A percentile compares a stretch with the other conserved stretches of the same genome.
These are phyloP conservation scores for Malus fusca DNA, from an alignment of 306 rosid species.

Conservation along the genomic window DNA sequence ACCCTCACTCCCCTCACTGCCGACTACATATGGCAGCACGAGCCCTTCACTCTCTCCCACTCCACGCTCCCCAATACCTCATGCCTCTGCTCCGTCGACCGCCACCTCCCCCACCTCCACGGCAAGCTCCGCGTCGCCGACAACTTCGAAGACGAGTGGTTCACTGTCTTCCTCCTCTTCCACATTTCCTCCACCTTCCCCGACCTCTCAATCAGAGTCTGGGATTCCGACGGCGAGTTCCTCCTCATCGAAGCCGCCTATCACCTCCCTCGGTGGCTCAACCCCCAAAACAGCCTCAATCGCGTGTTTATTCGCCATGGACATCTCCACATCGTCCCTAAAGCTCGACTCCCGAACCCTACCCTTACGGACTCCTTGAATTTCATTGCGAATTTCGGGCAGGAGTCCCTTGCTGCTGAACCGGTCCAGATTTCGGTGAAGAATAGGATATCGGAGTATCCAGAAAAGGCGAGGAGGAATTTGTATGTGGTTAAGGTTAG, in stretches of 20 bases:
- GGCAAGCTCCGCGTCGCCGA: slow-evolving; percentile 85
- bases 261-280: slow-evolving; percentile 94
- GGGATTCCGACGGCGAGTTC: slow-evolving; percentile 98
- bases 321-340: slow-evolving; percentile 54
- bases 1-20: slow-evolving; percentile 46
- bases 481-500: slow-evolving; percentile 62
- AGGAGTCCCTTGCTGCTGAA: slow-evolving; percentile 48
- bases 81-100: slow-evolving; percentile 47
- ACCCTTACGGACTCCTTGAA: slow-evolving; percentile 49
- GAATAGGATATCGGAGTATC: slow-evolving; percentile 58
- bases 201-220: slow-evolving; percentile 54
- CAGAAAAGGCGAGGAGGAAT: slow-evolving; percentile 46
- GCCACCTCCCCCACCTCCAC: slow-evolving; percentile 61
- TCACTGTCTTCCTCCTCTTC: slow-evolving; percentile 79
- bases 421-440: slow-evolving; percentile 48
- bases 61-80: slow-evolving; percentile 42
- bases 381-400: slow-evolving; percentile 25
- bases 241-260: slow-evolving; percentile 89
- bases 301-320: slow-evolving; percentile 72
- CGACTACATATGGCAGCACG: slow-evolving; percentile 87
- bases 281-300: slow-evolving; percentile 59
- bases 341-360: slow-evolving; percentile 29
- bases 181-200: slow-evolving; percentile 49
- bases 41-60: slow-evolving; percentile 61
- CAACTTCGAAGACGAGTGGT: slow-evolving; percentile 91